Evolutionary conservation across 75 land plant genomes (phyloP), one percentile per base, ranked within the genome.

Genomic region (Larix kaempferi): DNA sequence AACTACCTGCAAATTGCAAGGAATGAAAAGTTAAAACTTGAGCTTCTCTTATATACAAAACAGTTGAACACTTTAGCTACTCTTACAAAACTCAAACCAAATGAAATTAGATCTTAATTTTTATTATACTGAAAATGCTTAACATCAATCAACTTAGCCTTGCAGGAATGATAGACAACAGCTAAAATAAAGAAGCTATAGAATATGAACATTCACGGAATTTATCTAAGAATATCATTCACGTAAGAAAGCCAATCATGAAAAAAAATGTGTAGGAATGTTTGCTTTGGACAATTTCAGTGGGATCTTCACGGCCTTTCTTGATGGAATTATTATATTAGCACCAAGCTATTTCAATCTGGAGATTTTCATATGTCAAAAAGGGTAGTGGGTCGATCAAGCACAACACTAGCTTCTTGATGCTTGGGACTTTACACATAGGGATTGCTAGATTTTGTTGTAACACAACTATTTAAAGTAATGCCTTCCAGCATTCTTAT

Each of bases 1-100:
- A 17, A 90, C 98, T 14, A 94, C 98, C 99, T 96, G 77, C 23
- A 72, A 26, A 41, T 56, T 19, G 33, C 44, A 37, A 35, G 44
- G 16, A 56, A 69, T 69, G 12, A 14, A 69, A 22, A 69, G 52
- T 39, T 39, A 39, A 69, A 41, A 21, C 49, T 39, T 35, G 23
- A 41, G 52, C 73, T 21, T 69, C 21, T 69, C 52, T 69, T 69
- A 6, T 13, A 21, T 41, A 37, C 6, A 69, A 17, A 41, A 69
- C 52, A 69, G 3, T 39, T 3, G 12, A 10, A 49, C 12, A 49
- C 54, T 49, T 49, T 21, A 10, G n/a, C 25, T 39, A 41, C 1
- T 10, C 41, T n/a, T 69, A 39, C 11, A 5, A 69, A 39, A 7
- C 3, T 41, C n/a, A 37, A 16, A 37, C 54, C 73, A 69, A 39